These are phyloP conservation scores for Candida michaelii DNA, from an alignment of 805 yeast species.

Conservation along the genomic window DNA sequence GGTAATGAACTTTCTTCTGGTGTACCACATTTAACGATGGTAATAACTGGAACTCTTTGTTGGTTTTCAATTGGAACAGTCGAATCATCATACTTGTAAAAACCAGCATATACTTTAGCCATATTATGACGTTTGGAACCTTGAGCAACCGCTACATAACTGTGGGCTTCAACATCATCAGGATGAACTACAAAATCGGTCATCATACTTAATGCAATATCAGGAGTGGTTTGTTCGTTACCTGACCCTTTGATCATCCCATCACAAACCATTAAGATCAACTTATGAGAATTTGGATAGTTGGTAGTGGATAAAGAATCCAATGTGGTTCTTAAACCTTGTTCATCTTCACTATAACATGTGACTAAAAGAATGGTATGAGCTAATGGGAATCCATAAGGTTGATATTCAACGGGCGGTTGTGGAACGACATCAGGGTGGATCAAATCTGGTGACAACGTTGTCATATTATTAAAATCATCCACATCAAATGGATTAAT, in stretches of 20 bases:
- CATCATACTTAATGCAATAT: conserved; percentile 85
- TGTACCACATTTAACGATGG: conserved; percentile 86
- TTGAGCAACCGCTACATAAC: conserved; percentile 93
- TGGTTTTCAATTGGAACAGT: conserved; percentile 81
- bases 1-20: conserved; percentile 67
- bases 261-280: conserved; percentile 84
- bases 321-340: conserved; percentile 79
- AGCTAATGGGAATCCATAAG: conserved; percentile 76
- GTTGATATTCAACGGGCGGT: conserved; percentile 87
- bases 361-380: conserved; percentile 59
- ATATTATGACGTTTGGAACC: conserved; percentile 94
- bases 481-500: conserved; percentile 34
- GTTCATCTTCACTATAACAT: conserved; percentile 91
- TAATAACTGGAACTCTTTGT: conserved; percentile 76
- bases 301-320: conserved; percentile 95
- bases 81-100: conserved; percentile 76
- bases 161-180: conserved; percentile 76
- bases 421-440: conserved; percentile 85
- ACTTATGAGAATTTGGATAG: conserved; percentile 91
- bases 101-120: conserved; percentile 96
- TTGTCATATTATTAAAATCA: conserved; percentile 37
- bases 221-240: conserved; percentile 84
- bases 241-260: conserved; percentile 95
- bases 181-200: conserved; percentile 61
- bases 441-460: conserved; percentile 58